Percentiles rank a stretch among this genome's conserved stretches.
Conservation (phyloP, 2,329 filamentous ascomycete genomes). For the Neofusicoccum laricinum region DNA sequence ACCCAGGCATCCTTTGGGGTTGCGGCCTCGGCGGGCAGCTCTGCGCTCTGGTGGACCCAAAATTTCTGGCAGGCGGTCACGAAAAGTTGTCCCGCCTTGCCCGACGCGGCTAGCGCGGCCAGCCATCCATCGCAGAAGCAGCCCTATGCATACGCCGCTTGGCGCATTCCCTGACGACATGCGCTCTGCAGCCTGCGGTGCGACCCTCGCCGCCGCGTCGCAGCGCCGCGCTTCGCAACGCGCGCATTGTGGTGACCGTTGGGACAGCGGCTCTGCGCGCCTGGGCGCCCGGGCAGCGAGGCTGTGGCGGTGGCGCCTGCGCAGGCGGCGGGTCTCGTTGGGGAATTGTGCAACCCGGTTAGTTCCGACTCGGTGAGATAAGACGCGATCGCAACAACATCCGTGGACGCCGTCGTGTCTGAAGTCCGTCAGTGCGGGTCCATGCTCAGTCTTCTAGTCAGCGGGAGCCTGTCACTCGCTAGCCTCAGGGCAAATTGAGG, state of each 20-base stretch:
- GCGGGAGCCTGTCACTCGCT: slow-evolving; percentile 9
- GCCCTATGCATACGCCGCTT: slow-evolving; percentile 10
- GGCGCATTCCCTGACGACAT: slow-evolving; percentile 6
- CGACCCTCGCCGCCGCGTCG: not conserved
- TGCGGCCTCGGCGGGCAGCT: not conserved
- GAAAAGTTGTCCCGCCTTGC: slow-evolving; percentile 12
- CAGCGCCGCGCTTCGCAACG: not conserved
- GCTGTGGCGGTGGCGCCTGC: slow-evolving; percentile 2
- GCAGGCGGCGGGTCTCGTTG: not conserved
- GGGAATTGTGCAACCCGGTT: slow-evolving; percentile 6
- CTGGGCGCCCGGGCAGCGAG: not conserved
- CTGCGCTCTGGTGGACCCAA: slow-evolving; percentile 9
- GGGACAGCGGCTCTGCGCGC: not conserved
- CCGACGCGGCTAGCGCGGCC: slow-evolving; percentile 8
- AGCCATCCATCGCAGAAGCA: slow-evolving; percentile 7
- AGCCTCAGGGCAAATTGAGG: not conserved
- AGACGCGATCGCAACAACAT: not conserved
- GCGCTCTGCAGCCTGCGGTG: not conserved
- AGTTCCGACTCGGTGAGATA: slow-evolving; percentile 14
- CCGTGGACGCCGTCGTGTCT: slow-evolving; percentile 11
- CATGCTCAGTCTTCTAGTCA: not conserved
- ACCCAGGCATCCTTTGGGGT: not conserved
- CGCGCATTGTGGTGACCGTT: not conserved
- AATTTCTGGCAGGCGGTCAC: slow-evolving; percentile 11
- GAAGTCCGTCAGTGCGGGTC: slow-evolving; percentile 16